Base-by-base conservation (phyloP, 805 yeast genomes). In the Pichia rugopelliculosa region DNA sequence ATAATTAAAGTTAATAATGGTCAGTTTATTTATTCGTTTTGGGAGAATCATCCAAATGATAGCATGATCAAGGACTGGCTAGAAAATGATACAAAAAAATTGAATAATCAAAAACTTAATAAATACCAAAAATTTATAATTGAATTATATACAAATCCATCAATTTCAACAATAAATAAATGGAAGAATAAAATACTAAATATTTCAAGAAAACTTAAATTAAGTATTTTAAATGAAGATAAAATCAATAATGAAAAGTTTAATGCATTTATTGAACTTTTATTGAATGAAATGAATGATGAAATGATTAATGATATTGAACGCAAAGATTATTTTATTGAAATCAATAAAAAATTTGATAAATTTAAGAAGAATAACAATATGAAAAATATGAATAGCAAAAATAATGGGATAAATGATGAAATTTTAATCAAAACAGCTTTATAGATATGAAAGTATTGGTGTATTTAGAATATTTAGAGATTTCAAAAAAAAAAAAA, bases 21-120 rank as follows among this genome's bases (percentile, higher is more conserved):
- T 0, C 27, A 33, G 5, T 52, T 64, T n/a, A 52, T 51, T 3
- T 63, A 55, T 42, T 46, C 56, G 6, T 55, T 53, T 39, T 62
- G 66, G 66, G 66, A 63, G 30, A 33, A 37, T 18, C 45, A 54
- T 34, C 59, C 63, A 8, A 44, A 24, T 18, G 55, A 52, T 33
- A 39, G 45, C 4, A 40, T 45, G 17, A 46, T 56, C 15, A 53
- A 47, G 33, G 48, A 49, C 36, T 50, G 40, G 37, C 38, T 54
- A 18, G 46, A 50, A 38, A 36, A 42, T 10, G 46, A 37, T 26
- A 17, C 21, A 23, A 46, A 40, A 17, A 18, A 24, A 17, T n/a
- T 10, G n/a, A 26, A n/a, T 38, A 34, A 21, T 10, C 11, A 17
- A 30, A 30, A 30, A 30, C 34, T 39, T 23, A 46, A 48, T 26